Percentiles rank a stretch among this genome's conserved stretches.
phyloP scores from a whole-genome alignment of 331 rosid genomes.

The Acacia pycnantha region DNA sequence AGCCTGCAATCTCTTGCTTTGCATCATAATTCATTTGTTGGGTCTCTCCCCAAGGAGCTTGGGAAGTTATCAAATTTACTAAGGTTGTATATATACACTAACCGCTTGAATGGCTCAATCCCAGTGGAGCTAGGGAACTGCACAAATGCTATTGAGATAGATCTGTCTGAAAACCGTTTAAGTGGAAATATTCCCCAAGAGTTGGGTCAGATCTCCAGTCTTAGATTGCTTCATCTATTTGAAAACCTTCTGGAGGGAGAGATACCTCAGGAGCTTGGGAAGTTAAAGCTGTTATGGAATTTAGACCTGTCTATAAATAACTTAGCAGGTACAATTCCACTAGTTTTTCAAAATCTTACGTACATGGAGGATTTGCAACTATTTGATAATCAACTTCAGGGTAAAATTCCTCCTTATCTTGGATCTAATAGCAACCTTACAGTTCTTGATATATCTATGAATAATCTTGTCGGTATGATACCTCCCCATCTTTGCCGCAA shows the following conservation, averaged over 20 bases:
- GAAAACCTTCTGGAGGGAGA: conserved; percentile 62
- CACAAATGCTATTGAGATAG: conserved; percentile 61
- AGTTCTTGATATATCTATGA: conserved; percentile 62
- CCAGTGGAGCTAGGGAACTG: conserved; percentile 66
- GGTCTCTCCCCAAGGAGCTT: conserved; percentile 52
- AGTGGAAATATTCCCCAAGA: conserved; percentile 57
- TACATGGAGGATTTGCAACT: conserved; percentile 62
- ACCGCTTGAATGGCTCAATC: conserved; percentile 67
- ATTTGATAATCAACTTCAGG: conserved; percentile 66
- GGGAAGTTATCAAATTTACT: conserved; percentile 52
- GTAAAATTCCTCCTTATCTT: conserved; percentile 64
- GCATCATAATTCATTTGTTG: conserved; percentile 54
- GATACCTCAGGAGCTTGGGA: conserved; percentile 61
- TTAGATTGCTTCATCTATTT: conserved; percentile 64
- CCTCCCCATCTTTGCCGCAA: conserved; percentile 61
- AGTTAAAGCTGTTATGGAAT: conserved; percentile 41
- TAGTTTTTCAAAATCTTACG: conserved; percentile 61
- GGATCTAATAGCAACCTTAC: conserved; percentile 53
- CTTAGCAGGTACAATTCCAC: conserved; percentile 63
- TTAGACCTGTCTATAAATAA: conserved; percentile 65
- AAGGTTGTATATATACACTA: conserved; percentile 64
- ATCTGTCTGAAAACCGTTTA: conserved; percentile 66
- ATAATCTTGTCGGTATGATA: conserved; percentile 59
- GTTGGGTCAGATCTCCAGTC: conserved; percentile 54
- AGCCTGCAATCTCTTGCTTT: conserved; percentile 63